Evolutionary conservation across 805 yeast species (phyloP).

Genomic region (Scheffersomyces amazonensis): DNA sequence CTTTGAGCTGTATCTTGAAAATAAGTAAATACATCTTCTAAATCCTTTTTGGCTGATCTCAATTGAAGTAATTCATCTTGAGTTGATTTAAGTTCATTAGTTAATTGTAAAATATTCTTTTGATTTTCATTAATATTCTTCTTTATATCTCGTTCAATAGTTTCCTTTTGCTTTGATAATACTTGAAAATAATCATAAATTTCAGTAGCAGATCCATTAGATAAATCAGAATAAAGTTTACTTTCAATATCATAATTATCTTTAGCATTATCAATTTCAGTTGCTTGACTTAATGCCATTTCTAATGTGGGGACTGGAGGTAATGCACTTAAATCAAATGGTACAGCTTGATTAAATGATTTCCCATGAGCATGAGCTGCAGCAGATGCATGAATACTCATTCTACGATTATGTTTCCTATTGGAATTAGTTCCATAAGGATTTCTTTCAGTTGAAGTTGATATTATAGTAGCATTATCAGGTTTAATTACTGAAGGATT

Average conservation of each 20-base stretch:
- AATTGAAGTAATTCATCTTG: conserved; percentile 61
- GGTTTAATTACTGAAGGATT: neutral
- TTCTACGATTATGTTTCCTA: conserved; percentile 22
- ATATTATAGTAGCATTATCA: neutral
- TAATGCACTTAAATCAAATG: conserved; percentile 20
- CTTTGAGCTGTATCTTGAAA: conserved; percentile 62
- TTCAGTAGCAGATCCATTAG: conserved; percentile 66
- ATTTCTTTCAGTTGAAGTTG: neutral
- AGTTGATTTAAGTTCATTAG: conserved; percentile 60
- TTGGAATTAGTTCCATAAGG: conserved; percentile 3
- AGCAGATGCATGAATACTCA: conserved; percentile 40
- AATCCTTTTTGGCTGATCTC: conserved; percentile 56
- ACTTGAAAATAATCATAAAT: conserved; percentile 67
- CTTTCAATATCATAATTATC: conserved; percentile 10
- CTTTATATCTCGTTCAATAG: conserved; percentile 58
- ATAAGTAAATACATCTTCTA: conserved; percentile 56
- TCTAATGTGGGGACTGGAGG: conserved; percentile 30
- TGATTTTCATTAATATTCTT: conserved; percentile 59
- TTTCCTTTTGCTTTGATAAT: conserved; percentile 45
- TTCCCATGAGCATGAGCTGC: conserved; percentile 27
- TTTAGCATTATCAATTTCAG: conserved; percentile 3
- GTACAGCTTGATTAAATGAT: conserved; percentile 17
- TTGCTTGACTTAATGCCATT: neutral
- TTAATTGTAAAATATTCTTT: conserved; percentile 56
- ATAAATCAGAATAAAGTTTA: conserved; percentile 37